Evolutionary conservation across 208 protist species (phyloP).

Genomic region (Leishmania amazonensis): DNA sequence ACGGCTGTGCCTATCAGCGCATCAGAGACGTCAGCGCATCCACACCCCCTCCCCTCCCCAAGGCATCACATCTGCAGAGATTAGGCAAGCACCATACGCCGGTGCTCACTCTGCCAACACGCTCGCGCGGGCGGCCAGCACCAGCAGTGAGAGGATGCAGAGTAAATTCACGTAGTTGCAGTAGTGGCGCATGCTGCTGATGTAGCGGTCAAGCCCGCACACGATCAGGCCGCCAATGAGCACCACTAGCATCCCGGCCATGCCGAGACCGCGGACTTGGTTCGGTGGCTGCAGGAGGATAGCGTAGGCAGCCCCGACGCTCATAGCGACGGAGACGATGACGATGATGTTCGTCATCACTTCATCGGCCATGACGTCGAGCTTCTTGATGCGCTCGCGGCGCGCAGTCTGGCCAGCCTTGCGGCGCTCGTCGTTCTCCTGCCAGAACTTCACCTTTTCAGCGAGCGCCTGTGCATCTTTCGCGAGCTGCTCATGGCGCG

Average conservation of each 20-base stretch:
- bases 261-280: constrained; percentile 49
- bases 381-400: constrained; percentile 30
- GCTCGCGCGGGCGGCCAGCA: constrained; percentile 23
- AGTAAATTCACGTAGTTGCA: constrained; percentile 30
- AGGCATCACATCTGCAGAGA: not conserved
- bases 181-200: constrained; percentile 22
- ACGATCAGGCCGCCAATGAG: constrained; percentile 38
- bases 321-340: constrained; percentile 30
- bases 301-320: constrained; percentile 25
- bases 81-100: not conserved
- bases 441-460: constrained; percentile 30
- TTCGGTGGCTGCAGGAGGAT: constrained; percentile 46
- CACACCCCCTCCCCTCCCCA: not conserved
- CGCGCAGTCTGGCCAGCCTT: constrained; percentile 22
- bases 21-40: not conserved
- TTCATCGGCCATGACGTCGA: constrained; percentile 40
- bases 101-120: constrained; percentile 16
- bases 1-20: not conserved
- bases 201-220: constrained; percentile 28
- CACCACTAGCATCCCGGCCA: constrained; percentile 33
- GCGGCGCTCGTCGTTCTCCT: constrained; percentile 36
- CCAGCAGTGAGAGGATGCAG: constrained; percentile 13
- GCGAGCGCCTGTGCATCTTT: constrained; percentile 18
- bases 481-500: constrained; percentile 23
- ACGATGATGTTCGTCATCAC: constrained; percentile 56